Conservation (phyloP, 2,329 filamentous ascomycete genomes). For the Aspergillus sp. region DNA sequence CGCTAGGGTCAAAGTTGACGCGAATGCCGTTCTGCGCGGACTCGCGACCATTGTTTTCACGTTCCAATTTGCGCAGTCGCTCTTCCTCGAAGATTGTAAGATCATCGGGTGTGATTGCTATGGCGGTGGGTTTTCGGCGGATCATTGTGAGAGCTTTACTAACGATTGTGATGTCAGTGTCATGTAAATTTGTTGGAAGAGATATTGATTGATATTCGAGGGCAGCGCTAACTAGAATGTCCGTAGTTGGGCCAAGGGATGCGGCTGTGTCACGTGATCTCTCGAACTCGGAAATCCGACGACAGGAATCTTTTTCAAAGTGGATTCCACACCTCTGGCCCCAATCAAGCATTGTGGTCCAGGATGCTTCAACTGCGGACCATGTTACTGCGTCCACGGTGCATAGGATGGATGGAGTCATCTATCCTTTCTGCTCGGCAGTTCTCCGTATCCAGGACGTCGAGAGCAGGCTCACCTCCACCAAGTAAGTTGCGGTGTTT, state of each 20-base stretch:
- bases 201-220: background rate
- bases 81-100: conserved; percentile 48
- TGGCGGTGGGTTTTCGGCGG: conserved; percentile 52
- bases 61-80: conserved; percentile 30
- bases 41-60: conserved; percentile 27
- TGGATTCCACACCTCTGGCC: background rate
- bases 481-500: conserved; percentile 23
- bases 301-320: background rate
- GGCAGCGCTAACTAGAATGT: no score
- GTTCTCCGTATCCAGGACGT: conserved; percentile 26
- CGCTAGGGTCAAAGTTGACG: conserved; percentile 44
- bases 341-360: background rate
- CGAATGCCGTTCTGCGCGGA: conserved; percentile 23
- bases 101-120: conserved; percentile 51
- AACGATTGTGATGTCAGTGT: background rate
- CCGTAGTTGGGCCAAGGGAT: no score
- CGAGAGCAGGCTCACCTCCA: conserved; percentile 17
- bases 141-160: conserved; percentile 39
- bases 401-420: conserved; percentile 17
- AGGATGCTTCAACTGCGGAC: conserved; percentile 31
- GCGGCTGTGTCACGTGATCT: conserved; percentile 6
- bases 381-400: conserved; percentile 3
- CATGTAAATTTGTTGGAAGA: background rate
- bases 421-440: conserved; percentile 20
- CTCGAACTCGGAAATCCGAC: background rate